Conservation (phyloP, 2,329 filamentous ascomycete genomes). For the Colletotrichum truncatum region DNA sequence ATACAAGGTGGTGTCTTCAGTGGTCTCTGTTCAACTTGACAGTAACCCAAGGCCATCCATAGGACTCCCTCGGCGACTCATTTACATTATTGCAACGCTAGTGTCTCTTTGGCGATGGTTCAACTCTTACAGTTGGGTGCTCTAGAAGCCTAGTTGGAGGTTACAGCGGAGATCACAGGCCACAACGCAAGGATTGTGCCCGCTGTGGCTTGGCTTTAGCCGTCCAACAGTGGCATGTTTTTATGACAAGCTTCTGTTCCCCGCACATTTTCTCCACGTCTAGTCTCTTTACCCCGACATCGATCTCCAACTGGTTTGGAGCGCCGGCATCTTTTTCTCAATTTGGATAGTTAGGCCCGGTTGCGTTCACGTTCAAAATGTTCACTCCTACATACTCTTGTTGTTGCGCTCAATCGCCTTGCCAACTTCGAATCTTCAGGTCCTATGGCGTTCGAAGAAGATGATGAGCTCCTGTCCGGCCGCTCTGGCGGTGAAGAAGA, state of each 20-base stretch:
- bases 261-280: slow-evolving; percentile 18
- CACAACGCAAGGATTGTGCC: slow-evolving; percentile 2
- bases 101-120: too few relatives aligned
- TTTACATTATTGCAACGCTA: too few relatives aligned
- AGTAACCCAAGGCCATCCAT: too few relatives aligned
- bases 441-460: not conserved
- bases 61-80: too few relatives aligned
- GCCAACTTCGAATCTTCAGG: not conserved
- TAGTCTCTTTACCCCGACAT: not conserved
- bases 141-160: not conserved
- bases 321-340: not conserved
- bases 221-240: not conserved
- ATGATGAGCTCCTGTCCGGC: slow-evolving; percentile 10
- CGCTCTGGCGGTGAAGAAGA: slow-evolving; percentile 12
- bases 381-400: not conserved
- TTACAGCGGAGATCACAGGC: slow-evolving; percentile 13
- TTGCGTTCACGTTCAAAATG: not conserved
- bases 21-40: too few relatives aligned
- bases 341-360: not conserved
- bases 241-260: slow-evolving; percentile 5
- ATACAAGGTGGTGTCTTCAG: not conserved
- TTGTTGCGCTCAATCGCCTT: not conserved
- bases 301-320: not conserved
- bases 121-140: too few relatives aligned
- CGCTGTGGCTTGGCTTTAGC: slow-evolving; percentile 2